Evolutionary conservation across 2,329 filamentous ascomycete genomes (phyloP), one percentile per base, ranked within the genome.

Genomic region (Fusarium sp.): DNA sequence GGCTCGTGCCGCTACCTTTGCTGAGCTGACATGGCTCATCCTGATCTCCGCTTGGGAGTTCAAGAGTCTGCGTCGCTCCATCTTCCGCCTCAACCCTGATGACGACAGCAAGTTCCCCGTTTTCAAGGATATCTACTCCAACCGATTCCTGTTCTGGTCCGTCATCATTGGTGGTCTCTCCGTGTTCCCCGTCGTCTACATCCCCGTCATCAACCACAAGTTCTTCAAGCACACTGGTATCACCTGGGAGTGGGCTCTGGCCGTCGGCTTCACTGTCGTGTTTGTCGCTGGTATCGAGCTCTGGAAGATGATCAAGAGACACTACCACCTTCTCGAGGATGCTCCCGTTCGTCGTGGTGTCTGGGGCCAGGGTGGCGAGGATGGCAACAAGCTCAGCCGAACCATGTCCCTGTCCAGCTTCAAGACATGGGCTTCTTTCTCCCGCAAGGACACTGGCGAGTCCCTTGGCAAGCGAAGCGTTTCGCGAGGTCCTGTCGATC

Each of bases 1-100:
- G 22, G 93, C 92, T 6, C 91, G 93, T 11, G 92, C 92, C 1
- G 92, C 92, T 29, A 91, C 92, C 9, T 95, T 95, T 80, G 91
- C 91, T 5, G 91, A 91, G 79, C 84, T 95, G 31, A 94, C 92
- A 1, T 95, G 92, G 91, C 86, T 92, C 63, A 92, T 94, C 38
- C 88, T 95, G 57, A 88, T 95, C 79, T 90, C 92, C 2, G 93
- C 93, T 3, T 95, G 93, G 93, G 92, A 95, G 83, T 93, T 94
- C 84, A 92, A 94, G 83, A 89, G 92, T 78, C 88, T 94, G 79
- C 90, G 91, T 7, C 90, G 92, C 16, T 93, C 91, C 52, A 88
- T 95, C 83, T 94, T 95, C 86, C 87, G 88, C 50, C 89, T 94
- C 78, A 86, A 91, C 77, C 87, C 89, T 2, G 84, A 87, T 29